Evolutionary conservation across 163 green algal genomes (phyloP).

Genomic region (Coccomyxa subellipsoidea): DNA sequence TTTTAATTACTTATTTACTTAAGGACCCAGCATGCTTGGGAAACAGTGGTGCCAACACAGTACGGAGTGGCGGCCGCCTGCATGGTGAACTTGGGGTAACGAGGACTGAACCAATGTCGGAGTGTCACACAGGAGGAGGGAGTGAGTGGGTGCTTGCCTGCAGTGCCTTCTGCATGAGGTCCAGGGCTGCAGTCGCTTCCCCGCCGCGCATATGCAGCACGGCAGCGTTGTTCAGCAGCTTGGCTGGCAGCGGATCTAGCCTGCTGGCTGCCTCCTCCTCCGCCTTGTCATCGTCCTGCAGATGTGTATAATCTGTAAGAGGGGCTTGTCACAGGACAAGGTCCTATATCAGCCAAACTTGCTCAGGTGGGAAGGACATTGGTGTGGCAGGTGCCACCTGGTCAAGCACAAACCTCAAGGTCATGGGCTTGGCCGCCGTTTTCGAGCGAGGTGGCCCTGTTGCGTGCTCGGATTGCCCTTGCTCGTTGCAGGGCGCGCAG

Average conservation of each 20-base stretch:
- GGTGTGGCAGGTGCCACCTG: too few relatives aligned
- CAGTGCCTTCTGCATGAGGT: conserved; percentile 56
- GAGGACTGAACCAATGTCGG: too few relatives aligned
- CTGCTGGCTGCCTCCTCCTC: neutral
- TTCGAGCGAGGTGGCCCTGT: neutral
- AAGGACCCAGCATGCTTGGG: too few relatives aligned
- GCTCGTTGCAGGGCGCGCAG: neutral
- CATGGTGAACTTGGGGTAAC: too few relatives aligned
- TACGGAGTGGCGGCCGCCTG: too few relatives aligned
- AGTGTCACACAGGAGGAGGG: neutral
- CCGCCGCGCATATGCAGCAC: conserved; percentile 68
- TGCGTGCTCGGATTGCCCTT: neutral
- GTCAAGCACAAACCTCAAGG: neutral
- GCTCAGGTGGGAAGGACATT: too few relatives aligned
- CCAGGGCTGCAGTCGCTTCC: conserved; percentile 36
- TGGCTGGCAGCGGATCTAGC: conserved; percentile 40
- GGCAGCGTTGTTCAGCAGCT: conserved; percentile 89
- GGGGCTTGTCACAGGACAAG: neutral
- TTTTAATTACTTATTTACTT: too few relatives aligned
- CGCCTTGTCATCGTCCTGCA: neutral
- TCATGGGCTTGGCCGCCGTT: conserved; percentile 12
- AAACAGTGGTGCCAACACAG: too few relatives aligned
- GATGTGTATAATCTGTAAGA: neutral
- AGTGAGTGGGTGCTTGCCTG: neutral
- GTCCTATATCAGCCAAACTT: too few relatives aligned